Evolutionary conservation across 164 flowering plant species (phyloP).

Genomic region (Macadamia integrifolia): DNA sequence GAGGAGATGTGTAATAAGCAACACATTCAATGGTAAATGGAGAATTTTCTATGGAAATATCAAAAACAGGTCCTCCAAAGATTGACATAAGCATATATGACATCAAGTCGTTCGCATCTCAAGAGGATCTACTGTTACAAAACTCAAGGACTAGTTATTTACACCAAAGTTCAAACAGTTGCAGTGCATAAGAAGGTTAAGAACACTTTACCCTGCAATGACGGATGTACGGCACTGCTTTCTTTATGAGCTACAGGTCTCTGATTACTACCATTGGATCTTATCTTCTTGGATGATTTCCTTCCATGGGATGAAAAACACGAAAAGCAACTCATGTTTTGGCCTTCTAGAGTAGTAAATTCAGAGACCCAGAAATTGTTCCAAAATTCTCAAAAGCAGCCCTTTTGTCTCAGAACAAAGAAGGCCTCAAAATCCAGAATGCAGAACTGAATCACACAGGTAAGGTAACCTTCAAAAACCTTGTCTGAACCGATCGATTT

Average conservation of each 20-base stretch:
- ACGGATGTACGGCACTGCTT: background rate
- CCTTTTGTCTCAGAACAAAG: background rate
- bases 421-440: background rate
- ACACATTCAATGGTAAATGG: too few relatives aligned
- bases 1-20: too few relatives aligned
- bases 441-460: too few relatives aligned
- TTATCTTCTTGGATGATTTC: constrained; percentile 18
- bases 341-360: background rate
- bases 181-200: background rate
- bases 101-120: too few relatives aligned
- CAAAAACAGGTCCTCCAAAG: too few relatives aligned
- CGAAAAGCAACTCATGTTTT: constrained; percentile 54
- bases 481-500: background rate
- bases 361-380: background rate
- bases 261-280: background rate
- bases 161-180: too few relatives aligned
- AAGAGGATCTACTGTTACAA: too few relatives aligned
- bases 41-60: too few relatives aligned
- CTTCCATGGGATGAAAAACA: constrained; percentile 49
- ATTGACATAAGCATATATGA: too few relatives aligned
- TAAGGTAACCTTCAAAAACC: background rate
- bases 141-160: too few relatives aligned
- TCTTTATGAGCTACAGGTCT: background rate
- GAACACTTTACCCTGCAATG: constrained; percentile 1
- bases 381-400: background rate